These are phyloP conservation scores for Botrytis medusae DNA, from an alignment of 2,329 filamentous ascomycete genomes.

Conservation along the genomic window DNA sequence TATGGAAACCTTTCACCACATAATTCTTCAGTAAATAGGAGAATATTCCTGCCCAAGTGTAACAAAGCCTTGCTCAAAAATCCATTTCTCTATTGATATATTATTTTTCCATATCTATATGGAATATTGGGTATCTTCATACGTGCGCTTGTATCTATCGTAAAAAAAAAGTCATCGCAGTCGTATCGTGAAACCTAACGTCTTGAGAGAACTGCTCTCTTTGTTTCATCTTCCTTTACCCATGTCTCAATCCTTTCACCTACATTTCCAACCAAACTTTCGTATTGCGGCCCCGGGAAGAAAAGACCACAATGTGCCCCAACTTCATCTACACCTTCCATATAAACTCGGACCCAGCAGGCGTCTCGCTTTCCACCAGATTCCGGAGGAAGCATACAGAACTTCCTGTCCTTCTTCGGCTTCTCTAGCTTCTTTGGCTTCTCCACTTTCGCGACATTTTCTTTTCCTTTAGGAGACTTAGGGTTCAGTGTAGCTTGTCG, in stretches of 20 bases:
- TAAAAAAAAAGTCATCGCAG: neutral
- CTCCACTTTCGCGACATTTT: conserved; percentile 34
- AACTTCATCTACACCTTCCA: conserved; percentile 83
- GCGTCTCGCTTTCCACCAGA: conserved; percentile 59
- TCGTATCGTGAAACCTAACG: neutral
- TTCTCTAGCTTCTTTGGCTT: conserved; percentile 29
- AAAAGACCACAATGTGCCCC: conserved; percentile 83
- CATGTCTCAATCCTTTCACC: conserved; percentile 65
- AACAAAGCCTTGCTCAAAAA: neutral
- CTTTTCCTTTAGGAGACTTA: conserved; percentile 33
- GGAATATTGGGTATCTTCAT: neutral
- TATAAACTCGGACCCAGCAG: conserved; percentile 76
- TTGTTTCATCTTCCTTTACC: conserved; percentile 60
- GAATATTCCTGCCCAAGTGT: conserved; percentile 15
- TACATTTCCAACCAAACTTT: conserved; percentile 73
- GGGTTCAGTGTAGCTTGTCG: conserved; percentile 30
- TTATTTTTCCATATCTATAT: neutral
- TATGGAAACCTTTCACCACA: conserved; percentile 3
- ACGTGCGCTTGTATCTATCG: neutral
- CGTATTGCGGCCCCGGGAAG: conserved; percentile 70
- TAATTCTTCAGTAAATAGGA: neutral
- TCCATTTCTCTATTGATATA: neutral
- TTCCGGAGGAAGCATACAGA: conserved; percentile 69
- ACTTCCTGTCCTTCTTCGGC: conserved; percentile 54
- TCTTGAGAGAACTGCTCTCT: conserved; percentile 28